Evolutionary conservation across 306 rosid genomes (phyloP).

Genomic region (Acacia acuminata): DNA sequence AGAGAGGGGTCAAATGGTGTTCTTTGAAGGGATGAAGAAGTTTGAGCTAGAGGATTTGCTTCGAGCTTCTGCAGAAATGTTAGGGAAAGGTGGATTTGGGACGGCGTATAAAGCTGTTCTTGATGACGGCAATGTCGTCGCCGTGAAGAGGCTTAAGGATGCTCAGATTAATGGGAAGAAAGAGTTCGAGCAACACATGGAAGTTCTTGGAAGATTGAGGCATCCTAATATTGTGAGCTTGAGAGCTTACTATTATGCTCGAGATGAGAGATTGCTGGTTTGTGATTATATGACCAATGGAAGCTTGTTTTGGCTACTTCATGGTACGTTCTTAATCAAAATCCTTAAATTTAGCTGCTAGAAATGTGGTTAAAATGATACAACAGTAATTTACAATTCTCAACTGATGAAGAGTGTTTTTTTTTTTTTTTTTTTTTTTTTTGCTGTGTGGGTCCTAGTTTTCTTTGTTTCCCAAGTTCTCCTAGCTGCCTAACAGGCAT

Average conservation of each 20-base stretch:
- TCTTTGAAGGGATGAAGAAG: slow-evolving; percentile 81
- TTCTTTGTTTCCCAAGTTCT: neutral
- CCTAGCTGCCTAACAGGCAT: slow-evolving; percentile 23
- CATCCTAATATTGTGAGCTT: slow-evolving; percentile 71
- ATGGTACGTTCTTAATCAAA: slow-evolving; percentile 47
- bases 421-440: slow-evolving; percentile 9
- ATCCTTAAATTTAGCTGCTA: neutral
- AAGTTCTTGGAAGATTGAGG: slow-evolving; percentile 64
- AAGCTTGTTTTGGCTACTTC: slow-evolving; percentile 94
- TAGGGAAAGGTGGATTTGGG: slow-evolving; percentile 98
- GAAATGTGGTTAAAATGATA: neutral
- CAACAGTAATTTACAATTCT: neutral
- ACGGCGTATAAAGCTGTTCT: slow-evolving; percentile 94
- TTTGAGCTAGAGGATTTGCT: slow-evolving; percentile 92
- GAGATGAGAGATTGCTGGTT: slow-evolving; percentile 86
- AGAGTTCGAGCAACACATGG: slow-evolving; percentile 97
- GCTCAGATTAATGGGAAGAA: slow-evolving; percentile 74
- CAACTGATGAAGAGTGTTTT: neutral
- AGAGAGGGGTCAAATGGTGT: slow-evolving; percentile 88
- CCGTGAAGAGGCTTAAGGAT: slow-evolving; percentile 92
- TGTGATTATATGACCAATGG: slow-evolving; percentile 94
- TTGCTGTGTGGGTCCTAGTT: neutral
- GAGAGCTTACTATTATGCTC: slow-evolving; percentile 84
- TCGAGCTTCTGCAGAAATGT: slow-evolving; percentile 96
- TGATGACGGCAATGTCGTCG: slow-evolving; percentile 90